Evolutionary conservation across 805 yeast genomes (phyloP).

Genomic region (Candida methanosorbosa): DNA sequence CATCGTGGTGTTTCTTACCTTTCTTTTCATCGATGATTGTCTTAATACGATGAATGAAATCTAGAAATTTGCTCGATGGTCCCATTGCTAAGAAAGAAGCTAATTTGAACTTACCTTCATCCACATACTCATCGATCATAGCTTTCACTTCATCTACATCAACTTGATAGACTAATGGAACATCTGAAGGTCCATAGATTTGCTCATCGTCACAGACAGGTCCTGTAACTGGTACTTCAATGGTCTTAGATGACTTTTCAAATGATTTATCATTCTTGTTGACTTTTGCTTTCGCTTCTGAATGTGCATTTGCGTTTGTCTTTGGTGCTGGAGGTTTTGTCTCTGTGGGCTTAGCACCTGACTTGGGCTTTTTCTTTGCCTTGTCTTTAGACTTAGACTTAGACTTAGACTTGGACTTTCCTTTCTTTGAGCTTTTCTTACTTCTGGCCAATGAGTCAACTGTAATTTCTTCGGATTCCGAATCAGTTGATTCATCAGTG

Average conservation of each 20-base stretch:
- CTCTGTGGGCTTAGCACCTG: too few relatives aligned
- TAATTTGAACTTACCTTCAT: slow-evolving; percentile 18
- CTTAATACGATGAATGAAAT: slow-evolving; percentile 6
- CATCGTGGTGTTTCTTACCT: slow-evolving; percentile 1
- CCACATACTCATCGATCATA: slow-evolving; percentile 11
- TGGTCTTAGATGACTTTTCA: too few relatives aligned
- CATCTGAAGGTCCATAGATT: slow-evolving; percentile 10
- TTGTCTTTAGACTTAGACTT: too few relatives aligned
- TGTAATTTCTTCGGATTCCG: too few relatives aligned
- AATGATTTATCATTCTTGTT: too few relatives aligned
- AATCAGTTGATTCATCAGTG: too few relatives aligned
- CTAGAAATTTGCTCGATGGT: slow-evolving; percentile 15
- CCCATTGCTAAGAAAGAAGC: slow-evolving; percentile 20
- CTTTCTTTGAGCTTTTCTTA: too few relatives aligned
- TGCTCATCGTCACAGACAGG: slow-evolving; percentile 14
- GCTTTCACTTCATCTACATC: slow-evolving; percentile 16
- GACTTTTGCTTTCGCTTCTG: too few relatives aligned
- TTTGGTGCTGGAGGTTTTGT: too few relatives aligned
- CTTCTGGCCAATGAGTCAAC: too few relatives aligned
- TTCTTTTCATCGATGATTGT: neutral
- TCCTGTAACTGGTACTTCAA: slow-evolving; percentile 18
- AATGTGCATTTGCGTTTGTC: too few relatives aligned
- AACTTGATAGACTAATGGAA: slow-evolving; percentile 13
- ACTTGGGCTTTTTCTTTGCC: too few relatives aligned
- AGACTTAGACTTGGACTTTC: neutral